Base-by-base conservation (phyloP, 2,329 filamentous ascomycete species). In the Arthrobotrys conoides region DNA sequence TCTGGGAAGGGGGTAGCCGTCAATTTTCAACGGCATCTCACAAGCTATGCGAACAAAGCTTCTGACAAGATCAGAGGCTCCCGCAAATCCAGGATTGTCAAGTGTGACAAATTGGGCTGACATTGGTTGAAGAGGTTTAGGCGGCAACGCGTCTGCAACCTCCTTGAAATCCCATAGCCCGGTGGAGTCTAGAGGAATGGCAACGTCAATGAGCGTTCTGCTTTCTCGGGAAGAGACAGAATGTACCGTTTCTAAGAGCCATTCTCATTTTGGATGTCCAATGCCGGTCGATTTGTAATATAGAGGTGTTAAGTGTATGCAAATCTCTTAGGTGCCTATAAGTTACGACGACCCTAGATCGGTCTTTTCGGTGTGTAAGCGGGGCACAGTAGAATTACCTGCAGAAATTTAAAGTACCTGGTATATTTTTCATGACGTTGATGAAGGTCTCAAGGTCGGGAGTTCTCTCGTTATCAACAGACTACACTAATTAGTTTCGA, bases 191-290 rank as follows among this genome's bases (percentile, higher is more conserved):
- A 64, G 8, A 16, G 38, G 55, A 18, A 9, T 49, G 66, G 64
- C 38, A 41, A 46, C 12, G 27, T 48, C 16, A 49, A 63, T 24
- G 27, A 27, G 14, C 1, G 9, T 30, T 6, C 6, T 0, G 8
- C 12, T 38, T 12, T 63, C 30, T 38, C 12, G 8, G 24, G 5
- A 20, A 46, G 18, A 12, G 33, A 12, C 41, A 63, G 5, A 5
- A 44, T 66, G n/a, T 64, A 81, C 80, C 82, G 84, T 99, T 99
- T 71, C 96, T 91, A 67, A 95, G 90, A 3, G 95, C 94, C 82
- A 97, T 86, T 83, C 94, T 91, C 92, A 99, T 98, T 86, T 96
- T 96, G 72, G 91, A 91, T 63, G 93, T 92, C 96, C 96, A 99
- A 85, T 99, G 96, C 51, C 96, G 90, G 84, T 99, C 96, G 70